Percentiles rank a stretch among this genome's conserved stretches.
These are phyloP conservation scores for Solanum dulcamara DNA, from an alignment of 257 asterid genomes.

Conservation along the genomic window DNA sequence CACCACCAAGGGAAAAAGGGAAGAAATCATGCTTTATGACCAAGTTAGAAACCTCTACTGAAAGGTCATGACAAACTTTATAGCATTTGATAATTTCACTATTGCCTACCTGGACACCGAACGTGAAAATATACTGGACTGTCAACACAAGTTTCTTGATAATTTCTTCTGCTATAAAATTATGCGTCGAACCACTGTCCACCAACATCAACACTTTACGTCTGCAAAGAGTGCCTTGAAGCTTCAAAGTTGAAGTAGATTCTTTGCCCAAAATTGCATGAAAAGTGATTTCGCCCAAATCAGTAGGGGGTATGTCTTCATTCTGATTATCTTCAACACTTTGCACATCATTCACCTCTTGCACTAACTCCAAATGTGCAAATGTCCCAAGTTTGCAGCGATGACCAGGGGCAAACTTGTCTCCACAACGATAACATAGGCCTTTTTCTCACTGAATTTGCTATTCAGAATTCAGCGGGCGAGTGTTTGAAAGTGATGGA, in stretches of 20 bases:
- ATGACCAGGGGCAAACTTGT: background rate
- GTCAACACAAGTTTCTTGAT: too few species aligned
- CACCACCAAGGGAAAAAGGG: too few species aligned
- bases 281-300: background rate
- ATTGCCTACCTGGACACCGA: too few species aligned
- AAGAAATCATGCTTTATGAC: too few species aligned
- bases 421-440: background rate
- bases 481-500: background rate
- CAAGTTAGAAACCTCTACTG: too few species aligned
- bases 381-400: background rate
- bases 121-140: too few species aligned
- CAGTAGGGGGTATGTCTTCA: background rate
- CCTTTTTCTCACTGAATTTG: background rate
- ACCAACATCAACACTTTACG: background rate
- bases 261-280: background rate
- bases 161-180: too few species aligned
- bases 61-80: too few species aligned
- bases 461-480: background rate
- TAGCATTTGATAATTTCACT: too few species aligned
- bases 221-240: background rate
- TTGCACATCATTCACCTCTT: background rate
- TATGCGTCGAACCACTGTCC: too few species aligned
- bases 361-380: background rate
- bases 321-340: too few species aligned
- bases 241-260: background rate